These are phyloP conservation scores for Globisporangium radiosum DNA, from an alignment of 352 stramenopile species.

Conservation along the genomic window DNA sequence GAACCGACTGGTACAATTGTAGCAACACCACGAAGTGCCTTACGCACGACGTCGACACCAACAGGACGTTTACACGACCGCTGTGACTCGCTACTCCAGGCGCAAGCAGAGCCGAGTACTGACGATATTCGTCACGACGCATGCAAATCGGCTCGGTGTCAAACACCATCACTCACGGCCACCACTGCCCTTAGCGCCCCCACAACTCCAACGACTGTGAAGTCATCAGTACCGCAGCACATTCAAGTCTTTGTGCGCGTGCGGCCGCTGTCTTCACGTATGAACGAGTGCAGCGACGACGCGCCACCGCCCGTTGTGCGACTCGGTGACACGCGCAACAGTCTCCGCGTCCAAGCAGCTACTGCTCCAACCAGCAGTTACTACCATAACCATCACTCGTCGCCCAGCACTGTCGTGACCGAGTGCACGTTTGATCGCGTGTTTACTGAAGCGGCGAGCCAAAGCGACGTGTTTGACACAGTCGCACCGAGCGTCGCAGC, in stretches of 20 bases:
- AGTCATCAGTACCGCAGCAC: conserved; percentile 7
- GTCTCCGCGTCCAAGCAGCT: conserved; percentile 17
- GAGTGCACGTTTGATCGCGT: conserved; percentile 73
- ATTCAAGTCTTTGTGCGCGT: conserved; percentile 76
- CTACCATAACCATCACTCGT: too few species aligned
- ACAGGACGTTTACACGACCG: too few species aligned
- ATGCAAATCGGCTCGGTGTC: too few species aligned
- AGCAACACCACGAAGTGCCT: too few species aligned
- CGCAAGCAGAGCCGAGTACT: too few species aligned
- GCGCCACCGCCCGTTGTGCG: conserved; percentile 21
- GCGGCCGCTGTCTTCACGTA: conserved; percentile 23
- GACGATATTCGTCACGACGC: too few species aligned
- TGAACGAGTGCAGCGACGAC: conserved; percentile 14
- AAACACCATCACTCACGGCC: too few species aligned
- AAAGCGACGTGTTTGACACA: conserved; percentile 74
- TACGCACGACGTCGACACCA: too few species aligned
- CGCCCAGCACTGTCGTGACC: conserved; percentile 19
- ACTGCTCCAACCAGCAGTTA: conserved; percentile 11
- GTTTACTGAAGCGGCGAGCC: conserved; percentile 51
- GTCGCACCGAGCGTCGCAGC: conserved; percentile 59
- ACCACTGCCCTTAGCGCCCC: too few species aligned
- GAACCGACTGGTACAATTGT: too few species aligned
- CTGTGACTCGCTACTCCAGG: too few species aligned
- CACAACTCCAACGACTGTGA: too few species aligned
- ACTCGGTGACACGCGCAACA: conserved; percentile 18